Base-by-base conservation (phyloP, 805 yeast species). In the Kuraishia ogatae region DNA sequence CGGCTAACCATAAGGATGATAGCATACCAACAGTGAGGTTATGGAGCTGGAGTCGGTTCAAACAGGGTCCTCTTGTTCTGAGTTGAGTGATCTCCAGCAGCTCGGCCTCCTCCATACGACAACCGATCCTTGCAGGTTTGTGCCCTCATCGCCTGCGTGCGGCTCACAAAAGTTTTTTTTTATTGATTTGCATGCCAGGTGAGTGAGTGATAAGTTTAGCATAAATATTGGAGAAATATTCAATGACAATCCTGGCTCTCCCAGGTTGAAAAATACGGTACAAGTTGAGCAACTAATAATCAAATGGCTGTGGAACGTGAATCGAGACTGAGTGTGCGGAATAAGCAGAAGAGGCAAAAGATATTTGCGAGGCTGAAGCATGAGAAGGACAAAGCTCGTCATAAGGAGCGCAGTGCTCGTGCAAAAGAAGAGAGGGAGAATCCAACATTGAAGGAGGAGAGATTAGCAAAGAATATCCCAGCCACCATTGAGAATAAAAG, bases 341-440 rank as follows among this genome's bases (percentile, higher is more conserved):
- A 91, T 69, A 92, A 89, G 71, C 82, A 83, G 67, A 82, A 82
- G 63, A 81, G 97, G 60, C 94, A 89, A 67, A 81, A 87, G 70
- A 75, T 89, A 46, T 87, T 80, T 69, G 86, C 91, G 10, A 81
- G 83, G 55, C 65, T 88, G 53, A 87, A 85, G 69, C 86, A 87
- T 65, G 87, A 87, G 58, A 79, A 82, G 68, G 85, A 85, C 63
- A 89, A 88, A 64, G 80, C 80, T 54, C 82, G 89, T 63, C 97
- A 91, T 67, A 83, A 82, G 65, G 76, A 78, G 66, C 80, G 98
- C 60, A 79, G 81, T n/a, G 82, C 83, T 50, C 80, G 97, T 65
- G 94, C 96, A n/a, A 86, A 85, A 64, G 93, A 86, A 59, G 98
- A 94, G 70, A 75, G 85, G 55, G 82, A 79, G 28, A 87, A 92